Percentiles rank a stretch among this genome's conserved stretches.
These are phyloP conservation scores for Talaromyces funiculosus DNA, from an alignment of 2,329 filamentous ascomycete genomes.

Conservation along the genomic window DNA sequence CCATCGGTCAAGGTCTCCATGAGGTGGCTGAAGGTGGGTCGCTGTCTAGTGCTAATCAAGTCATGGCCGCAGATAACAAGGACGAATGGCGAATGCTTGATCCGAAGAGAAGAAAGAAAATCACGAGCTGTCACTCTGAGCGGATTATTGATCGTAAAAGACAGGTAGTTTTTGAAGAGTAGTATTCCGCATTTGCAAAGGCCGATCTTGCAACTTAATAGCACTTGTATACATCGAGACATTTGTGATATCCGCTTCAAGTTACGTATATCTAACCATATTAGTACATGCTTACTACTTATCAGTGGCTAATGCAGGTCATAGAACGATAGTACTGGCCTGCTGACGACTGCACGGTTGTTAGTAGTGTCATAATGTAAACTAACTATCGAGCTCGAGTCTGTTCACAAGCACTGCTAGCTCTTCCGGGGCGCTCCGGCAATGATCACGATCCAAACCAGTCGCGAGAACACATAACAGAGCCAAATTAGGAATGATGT, in stretches of 20 bases:
- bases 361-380: neutral
- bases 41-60: neutral
- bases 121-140: neutral
- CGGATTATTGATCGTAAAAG: neutral
- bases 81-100: neutral
- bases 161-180: neutral
- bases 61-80: neutral
- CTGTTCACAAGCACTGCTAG: too few species aligned
- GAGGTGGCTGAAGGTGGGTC: conserved; percentile 8
- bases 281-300: neutral
- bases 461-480: too few species aligned
- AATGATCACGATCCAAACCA: too few species aligned
- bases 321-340: neutral
- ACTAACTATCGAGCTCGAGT: too few species aligned
- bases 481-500: too few species aligned
- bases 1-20: neutral
- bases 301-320: neutral
- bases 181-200: neutral
- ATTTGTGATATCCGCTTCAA: neutral
- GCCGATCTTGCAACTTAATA: neutral
- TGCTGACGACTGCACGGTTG: neutral
- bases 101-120: neutral
- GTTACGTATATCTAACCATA: neutral
- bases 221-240: neutral
- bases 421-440: too few species aligned